phyloP scores from a whole-genome alignment of 1,284 basidiomycete genomes.

The Ceratobasidium sp. region DNA sequence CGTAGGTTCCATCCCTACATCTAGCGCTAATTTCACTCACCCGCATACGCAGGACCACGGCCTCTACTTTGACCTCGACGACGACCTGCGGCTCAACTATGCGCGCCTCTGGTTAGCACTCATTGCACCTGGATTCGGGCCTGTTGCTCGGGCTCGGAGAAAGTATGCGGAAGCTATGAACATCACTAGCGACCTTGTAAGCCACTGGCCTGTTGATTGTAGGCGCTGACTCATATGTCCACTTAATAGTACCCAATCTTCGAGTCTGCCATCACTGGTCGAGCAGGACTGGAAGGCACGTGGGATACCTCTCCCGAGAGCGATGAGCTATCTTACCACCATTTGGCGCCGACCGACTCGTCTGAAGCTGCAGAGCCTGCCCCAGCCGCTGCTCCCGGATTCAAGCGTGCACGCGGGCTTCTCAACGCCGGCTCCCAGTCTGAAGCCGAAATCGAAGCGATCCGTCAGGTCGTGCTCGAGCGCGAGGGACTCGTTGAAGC shows the following conservation, averaged over 20 bases:
- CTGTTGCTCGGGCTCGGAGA: slow-evolving; percentile 68
- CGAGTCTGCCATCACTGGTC: slow-evolving; percentile 81
- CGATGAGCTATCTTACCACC: slow-evolving; percentile 14
- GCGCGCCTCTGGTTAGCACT: slow-evolving; percentile 82
- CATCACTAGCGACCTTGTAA: slow-evolving; percentile 81
- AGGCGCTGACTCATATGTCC: slow-evolving; percentile 5
- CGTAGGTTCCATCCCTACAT: not conserved
- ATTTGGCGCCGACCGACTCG: slow-evolving; percentile 42
- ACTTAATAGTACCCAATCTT: slow-evolving; percentile 81
- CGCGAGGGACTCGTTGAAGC: slow-evolving; percentile 81
- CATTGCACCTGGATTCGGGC: slow-evolving; percentile 71
- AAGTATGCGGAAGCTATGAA: slow-evolving; percentile 92
- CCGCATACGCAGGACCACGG: slow-evolving; percentile 46
- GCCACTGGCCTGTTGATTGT: slow-evolving; percentile 44
- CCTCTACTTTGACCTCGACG: slow-evolving; percentile 87
- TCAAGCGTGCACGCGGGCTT: slow-evolving; percentile 71
- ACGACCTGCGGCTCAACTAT: slow-evolving; percentile 64
- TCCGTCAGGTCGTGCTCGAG: slow-evolving; percentile 79
- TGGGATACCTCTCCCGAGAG: slow-evolving; percentile 49
- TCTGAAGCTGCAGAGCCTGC: slow-evolving; percentile 55
- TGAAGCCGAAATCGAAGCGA: slow-evolving; percentile 75
- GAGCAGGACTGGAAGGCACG: slow-evolving; percentile 33
- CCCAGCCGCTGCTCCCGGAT: slow-evolving; percentile 33
- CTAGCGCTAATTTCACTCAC: not conserved
- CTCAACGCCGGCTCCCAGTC: slow-evolving; percentile 73